Evolutionary conservation across 352 stramenopile species (phyloP).

Genomic region (Phytophthora europaea): DNA sequence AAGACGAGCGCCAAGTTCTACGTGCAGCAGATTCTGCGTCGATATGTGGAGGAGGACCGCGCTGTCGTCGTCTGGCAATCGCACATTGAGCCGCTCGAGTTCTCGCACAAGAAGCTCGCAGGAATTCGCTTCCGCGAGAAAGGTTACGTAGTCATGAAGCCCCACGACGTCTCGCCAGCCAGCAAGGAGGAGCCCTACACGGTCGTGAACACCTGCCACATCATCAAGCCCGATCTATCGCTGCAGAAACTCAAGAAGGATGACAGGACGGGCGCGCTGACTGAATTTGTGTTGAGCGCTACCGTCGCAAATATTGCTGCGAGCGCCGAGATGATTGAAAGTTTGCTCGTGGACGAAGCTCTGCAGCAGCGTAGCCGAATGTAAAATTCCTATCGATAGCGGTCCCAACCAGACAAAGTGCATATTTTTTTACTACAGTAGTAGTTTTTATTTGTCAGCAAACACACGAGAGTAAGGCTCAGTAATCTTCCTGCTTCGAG

Average conservation of each 20-base stretch:
- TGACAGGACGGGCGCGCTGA: slow-evolving; percentile 44
- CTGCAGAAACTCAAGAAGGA: slow-evolving; percentile 39
- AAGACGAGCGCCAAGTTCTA: slow-evolving; percentile 55
- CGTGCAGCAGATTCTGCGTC: slow-evolving; percentile 63
- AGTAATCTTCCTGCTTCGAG: not conserved
- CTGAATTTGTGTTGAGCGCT: slow-evolving; percentile 54
- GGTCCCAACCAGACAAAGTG: not conserved
- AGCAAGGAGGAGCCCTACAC: slow-evolving; percentile 33
- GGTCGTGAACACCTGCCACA: slow-evolving; percentile 61
- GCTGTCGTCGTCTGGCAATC: slow-evolving; percentile 70
- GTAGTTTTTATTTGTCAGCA: not conserved
- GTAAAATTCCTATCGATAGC: slow-evolving; percentile 1
- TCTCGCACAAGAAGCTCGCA: slow-evolving; percentile 53
- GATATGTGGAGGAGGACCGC: slow-evolving; percentile 60
- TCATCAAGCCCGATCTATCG: slow-evolving; percentile 61
- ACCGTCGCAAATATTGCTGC: slow-evolving; percentile 47
- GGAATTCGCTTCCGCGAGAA: slow-evolving; percentile 55
- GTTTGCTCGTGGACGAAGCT: slow-evolving; percentile 40
- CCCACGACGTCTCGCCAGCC: slow-evolving; percentile 23
- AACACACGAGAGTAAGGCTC: not conserved
- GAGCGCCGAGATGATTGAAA: slow-evolving; percentile 62
- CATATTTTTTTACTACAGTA: not conserved
- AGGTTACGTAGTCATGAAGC: slow-evolving; percentile 70
- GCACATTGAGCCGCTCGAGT: slow-evolving; percentile 69
- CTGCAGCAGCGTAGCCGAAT: slow-evolving; percentile 30